Percentiles rank a stretch among this genome's conserved stretches.
Conservation (phyloP, 192 early-diverging fungal genomes). For the Diversispora epigaea region DNA sequence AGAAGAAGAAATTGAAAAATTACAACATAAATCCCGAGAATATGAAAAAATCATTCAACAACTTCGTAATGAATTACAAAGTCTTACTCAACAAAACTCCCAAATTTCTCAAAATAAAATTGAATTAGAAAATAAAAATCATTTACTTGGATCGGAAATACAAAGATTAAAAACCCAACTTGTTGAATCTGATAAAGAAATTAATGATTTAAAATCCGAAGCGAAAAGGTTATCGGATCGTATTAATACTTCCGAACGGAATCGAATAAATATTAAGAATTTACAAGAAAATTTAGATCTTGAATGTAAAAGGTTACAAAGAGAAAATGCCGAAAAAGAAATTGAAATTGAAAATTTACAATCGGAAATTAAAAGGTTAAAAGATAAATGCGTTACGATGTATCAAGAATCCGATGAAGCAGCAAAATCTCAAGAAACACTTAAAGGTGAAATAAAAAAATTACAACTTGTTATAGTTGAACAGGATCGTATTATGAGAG, state of each 20-base stretch:
- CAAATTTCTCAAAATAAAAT: not conserved
- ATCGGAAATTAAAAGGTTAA: not conserved
- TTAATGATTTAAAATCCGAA: not conserved
- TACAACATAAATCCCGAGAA: not conserved
- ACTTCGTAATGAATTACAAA: not conserved
- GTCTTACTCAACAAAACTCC: not conserved
- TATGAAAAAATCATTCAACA: not conserved
- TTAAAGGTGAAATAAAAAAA: not conserved
- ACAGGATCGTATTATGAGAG: not conserved
- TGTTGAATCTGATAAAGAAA: not conserved
- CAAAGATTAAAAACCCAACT: not conserved
- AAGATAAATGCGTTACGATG: not conserved
- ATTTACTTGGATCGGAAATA: not conserved
- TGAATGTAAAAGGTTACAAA: not conserved
- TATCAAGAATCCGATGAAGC: slow-evolving; percentile 1
- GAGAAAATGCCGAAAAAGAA: not conserved
- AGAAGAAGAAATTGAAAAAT: not conserved
- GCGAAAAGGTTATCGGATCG: not conserved
- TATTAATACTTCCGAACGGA: not conserved
- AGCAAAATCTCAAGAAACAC: not conserved
- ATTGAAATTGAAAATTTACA: slow-evolving; percentile 7
- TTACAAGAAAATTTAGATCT: not conserved
- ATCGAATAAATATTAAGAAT: not conserved
- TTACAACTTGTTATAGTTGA: not conserved
- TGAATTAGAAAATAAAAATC: not conserved